These are phyloP conservation scores for Plenodomus tracheiphilus DNA, from an alignment of 2,329 filamentous ascomycete genomes.

Conservation along the genomic window DNA sequence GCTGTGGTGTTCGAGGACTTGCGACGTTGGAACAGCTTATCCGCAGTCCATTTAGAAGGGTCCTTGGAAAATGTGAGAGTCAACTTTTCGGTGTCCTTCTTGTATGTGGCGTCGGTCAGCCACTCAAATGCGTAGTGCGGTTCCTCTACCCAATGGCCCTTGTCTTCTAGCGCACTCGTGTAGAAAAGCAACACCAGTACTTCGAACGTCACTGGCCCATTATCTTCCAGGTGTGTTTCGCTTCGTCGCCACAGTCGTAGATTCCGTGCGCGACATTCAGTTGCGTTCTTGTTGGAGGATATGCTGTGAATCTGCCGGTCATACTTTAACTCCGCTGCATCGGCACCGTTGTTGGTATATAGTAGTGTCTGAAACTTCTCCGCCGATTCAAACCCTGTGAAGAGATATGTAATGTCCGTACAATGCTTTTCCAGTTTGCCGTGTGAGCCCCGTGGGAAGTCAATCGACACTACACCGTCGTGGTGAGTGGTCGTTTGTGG, in stretches of 20 bases:
- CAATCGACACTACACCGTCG: constrained; percentile 34
- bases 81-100: constrained; percentile 27
- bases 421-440: constrained; percentile 31
- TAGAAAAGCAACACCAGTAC: constrained; percentile 36
- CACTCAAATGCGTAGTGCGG: constrained; percentile 38
- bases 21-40: constrained; percentile 30
- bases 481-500: constrained; percentile 32
- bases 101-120: constrained; percentile 28
- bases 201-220: constrained; percentile 18
- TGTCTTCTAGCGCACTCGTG: constrained; percentile 32
- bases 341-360: constrained; percentile 38
- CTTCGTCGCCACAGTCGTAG: constrained; percentile 31
- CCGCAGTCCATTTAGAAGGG: constrained; percentile 25
- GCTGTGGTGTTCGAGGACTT: constrained; percentile 16
- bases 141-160: constrained; percentile 40
- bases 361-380: constrained; percentile 34
- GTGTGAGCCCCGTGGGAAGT: constrained; percentile 33
- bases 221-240: constrained; percentile 20
- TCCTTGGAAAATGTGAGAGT: constrained; percentile 35
- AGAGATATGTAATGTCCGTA: constrained; percentile 36
- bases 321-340: constrained; percentile 29
- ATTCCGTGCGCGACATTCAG: constrained; percentile 37
- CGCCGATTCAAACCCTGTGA: constrained; percentile 15
- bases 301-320: constrained; percentile 29
- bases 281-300: constrained; percentile 30